Evolutionary conservation across 2,329 filamentous ascomycete species (phyloP).

Genomic region (Ophiostoma sp.): DNA sequence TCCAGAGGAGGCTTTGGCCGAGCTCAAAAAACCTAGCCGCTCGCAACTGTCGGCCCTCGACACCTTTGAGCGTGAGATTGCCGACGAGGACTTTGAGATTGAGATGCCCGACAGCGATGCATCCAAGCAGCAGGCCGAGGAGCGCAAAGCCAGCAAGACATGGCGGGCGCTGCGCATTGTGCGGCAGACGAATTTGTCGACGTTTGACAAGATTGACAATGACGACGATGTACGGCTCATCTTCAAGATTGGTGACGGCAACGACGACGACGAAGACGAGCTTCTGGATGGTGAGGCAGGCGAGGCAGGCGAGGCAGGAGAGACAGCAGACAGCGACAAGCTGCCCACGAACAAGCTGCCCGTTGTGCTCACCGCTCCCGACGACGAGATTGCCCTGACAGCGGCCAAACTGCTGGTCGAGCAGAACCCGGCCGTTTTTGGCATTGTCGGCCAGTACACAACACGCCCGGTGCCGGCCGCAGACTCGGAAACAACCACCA

Average conservation of each 20-base stretch:
- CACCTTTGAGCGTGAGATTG: conserved; percentile 70
- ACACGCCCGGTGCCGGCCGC: conserved; percentile 50
- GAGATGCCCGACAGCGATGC: conserved; percentile 71
- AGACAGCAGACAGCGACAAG: conserved; percentile 32
- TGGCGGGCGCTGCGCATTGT: conserved; percentile 88
- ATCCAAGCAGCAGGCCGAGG: conserved; percentile 57
- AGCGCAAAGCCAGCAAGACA: conserved; percentile 80
- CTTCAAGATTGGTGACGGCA: conserved; percentile 68
- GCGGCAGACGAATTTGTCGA: conserved; percentile 68
- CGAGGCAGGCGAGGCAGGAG: neutral
- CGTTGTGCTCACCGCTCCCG: conserved; percentile 68
- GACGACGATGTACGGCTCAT: conserved; percentile 67
- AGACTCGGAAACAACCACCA: neutral
- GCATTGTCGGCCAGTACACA: conserved; percentile 56
- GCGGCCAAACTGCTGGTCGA: conserved; percentile 64
- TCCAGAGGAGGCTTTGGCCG: conserved; percentile 60
- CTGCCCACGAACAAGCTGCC: conserved; percentile 52
- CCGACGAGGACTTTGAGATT: conserved; percentile 79
- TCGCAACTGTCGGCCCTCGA: conserved; percentile 69
- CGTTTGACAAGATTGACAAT: conserved; percentile 86
- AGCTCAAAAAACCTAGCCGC: conserved; percentile 65
- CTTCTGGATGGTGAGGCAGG: conserved; percentile 24
- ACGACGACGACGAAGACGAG: conserved; percentile 66
- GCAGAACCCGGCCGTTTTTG: conserved; percentile 66
- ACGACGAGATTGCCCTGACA: conserved; percentile 62